These are phyloP conservation scores for Condylostoma magnum DNA, from an alignment of 169 alveolate species.

Conservation along the genomic window DNA sequence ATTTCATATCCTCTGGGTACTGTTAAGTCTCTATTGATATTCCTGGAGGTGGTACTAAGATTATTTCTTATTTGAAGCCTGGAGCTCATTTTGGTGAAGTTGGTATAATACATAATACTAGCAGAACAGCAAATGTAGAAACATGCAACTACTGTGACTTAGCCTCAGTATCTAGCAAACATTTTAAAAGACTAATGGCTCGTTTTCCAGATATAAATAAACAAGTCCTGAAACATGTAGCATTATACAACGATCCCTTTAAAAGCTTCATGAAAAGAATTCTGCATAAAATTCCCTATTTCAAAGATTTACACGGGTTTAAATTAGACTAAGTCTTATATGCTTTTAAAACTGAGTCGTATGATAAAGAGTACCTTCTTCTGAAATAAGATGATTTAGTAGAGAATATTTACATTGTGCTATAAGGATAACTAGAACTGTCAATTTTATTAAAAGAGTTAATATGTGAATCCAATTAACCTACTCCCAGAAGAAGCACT, in stretches of 20 bases:
- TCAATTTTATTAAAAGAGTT: too few relatives aligned
- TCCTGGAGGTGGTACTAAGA: not conserved
- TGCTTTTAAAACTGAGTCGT: too few relatives aligned
- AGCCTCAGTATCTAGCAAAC: not conserved
- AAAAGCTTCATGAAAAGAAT: not conserved
- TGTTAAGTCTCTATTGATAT: slow-evolving; percentile 40
- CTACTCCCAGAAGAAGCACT: too few relatives aligned
- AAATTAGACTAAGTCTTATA: not conserved
- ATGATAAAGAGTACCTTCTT: too few relatives aligned
- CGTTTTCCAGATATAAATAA: not conserved
- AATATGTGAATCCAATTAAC: too few relatives aligned
- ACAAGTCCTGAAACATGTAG: not conserved
- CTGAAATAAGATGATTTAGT: too few relatives aligned
- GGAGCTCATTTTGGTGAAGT: slow-evolving; percentile 48
- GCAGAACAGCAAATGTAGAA: not conserved
- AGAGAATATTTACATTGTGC: too few relatives aligned
- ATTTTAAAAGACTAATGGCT: not conserved
- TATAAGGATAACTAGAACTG: too few relatives aligned
- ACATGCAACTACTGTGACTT: not conserved
- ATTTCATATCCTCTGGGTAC: slow-evolving; percentile 45
- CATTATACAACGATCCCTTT: not conserved
- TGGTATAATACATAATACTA: not conserved
- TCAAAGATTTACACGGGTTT: not conserved
- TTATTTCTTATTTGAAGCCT: slow-evolving; percentile 15
- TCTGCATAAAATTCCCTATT: not conserved